A percentile compares a stretch with the other conserved stretches of the same genome.
These are phyloP conservation scores for Metschnikowia noctiluminum DNA, from an alignment of 805 yeast genomes.

Conservation along the genomic window DNA sequence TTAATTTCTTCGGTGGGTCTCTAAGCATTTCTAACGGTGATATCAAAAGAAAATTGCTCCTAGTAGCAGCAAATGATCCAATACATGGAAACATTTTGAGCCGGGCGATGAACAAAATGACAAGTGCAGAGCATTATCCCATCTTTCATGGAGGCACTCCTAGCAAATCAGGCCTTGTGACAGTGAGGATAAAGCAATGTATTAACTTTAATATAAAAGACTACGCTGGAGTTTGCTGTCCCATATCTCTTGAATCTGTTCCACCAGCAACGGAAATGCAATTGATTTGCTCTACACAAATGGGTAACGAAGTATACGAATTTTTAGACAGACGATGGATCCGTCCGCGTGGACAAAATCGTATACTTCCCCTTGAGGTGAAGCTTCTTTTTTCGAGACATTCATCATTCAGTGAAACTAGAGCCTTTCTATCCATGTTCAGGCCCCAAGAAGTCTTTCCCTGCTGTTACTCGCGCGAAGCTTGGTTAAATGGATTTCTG, in stretches of 20 bases:
- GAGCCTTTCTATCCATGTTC: constrained; percentile 32
- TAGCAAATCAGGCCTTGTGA: neutral
- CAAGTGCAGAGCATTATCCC: neutral
- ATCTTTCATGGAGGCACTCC: constrained; percentile 9
- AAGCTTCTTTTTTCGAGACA: constrained; percentile 44
- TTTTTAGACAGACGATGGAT: constrained; percentile 30
- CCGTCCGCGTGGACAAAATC: constrained; percentile 22
- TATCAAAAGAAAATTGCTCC: neutral
- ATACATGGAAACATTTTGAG: constrained; percentile 5
- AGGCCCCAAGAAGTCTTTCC: constrained; percentile 44
- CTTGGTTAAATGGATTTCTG: constrained; percentile 39
- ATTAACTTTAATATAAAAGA: constrained; percentile 37
- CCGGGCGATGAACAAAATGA: neutral
- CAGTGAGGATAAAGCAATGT: constrained; percentile 33
- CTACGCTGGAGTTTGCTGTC: constrained; percentile 27
- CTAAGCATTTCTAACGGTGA: constrained; percentile 2
- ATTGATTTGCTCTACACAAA: constrained; percentile 17
- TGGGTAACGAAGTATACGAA: constrained; percentile 21
- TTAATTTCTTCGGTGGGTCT: constrained; percentile 20
- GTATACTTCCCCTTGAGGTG: constrained; percentile 34
- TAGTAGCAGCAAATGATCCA: constrained; percentile 10
- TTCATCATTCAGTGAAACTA: constrained; percentile 43
- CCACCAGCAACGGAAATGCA: constrained; percentile 14
- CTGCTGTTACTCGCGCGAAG: constrained; percentile 28
- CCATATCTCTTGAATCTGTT: constrained; percentile 20